phyloP scores from a whole-genome alignment of 495 filamentous ascomycete species.

The Cryomyces antarcticus region DNA sequence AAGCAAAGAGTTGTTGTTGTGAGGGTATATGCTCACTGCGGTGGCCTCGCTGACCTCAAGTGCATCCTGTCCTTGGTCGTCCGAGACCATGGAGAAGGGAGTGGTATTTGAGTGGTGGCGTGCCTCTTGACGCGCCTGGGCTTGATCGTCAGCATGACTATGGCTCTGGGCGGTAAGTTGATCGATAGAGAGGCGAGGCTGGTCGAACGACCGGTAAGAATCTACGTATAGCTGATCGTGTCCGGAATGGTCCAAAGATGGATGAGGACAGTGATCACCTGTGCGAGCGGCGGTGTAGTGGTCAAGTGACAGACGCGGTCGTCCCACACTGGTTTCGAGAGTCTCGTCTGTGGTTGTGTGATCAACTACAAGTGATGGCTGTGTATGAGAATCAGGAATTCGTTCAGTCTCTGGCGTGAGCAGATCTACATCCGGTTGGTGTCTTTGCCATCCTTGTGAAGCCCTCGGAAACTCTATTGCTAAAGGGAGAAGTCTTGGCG shows the following conservation, averaged over 20 bases:
- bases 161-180: conserved; percentile 6
- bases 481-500: too few species aligned
- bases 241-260: conserved; percentile 3
- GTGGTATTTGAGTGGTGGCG: conserved; percentile 29
- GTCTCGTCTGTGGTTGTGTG: too few species aligned
- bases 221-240: conserved; percentile 6
- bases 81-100: conserved; percentile 37
- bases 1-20: conserved; percentile 68
- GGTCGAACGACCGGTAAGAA: conserved; percentile 1
- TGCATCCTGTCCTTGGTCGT: conserved; percentile 22
- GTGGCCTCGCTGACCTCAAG: conserved; percentile 56
- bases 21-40: conserved; percentile 64
- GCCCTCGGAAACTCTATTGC: too few species aligned
- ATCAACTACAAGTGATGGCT: too few species aligned
- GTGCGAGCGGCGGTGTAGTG: too few species aligned
- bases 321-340: too few species aligned
- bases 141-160: conserved; percentile 24
- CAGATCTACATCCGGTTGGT: too few species aligned
- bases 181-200: conserved; percentile 3
- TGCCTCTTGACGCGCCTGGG: conserved; percentile 24
- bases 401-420: too few species aligned
- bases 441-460: too few species aligned
- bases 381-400: too few species aligned
- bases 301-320: too few species aligned
- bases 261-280: background rate